Percentiles rank a stretch among this genome's conserved stretches.
Conservation (phyloP, 768 basidiomycete genomes). For the Pisolithus tinctorius region DNA sequence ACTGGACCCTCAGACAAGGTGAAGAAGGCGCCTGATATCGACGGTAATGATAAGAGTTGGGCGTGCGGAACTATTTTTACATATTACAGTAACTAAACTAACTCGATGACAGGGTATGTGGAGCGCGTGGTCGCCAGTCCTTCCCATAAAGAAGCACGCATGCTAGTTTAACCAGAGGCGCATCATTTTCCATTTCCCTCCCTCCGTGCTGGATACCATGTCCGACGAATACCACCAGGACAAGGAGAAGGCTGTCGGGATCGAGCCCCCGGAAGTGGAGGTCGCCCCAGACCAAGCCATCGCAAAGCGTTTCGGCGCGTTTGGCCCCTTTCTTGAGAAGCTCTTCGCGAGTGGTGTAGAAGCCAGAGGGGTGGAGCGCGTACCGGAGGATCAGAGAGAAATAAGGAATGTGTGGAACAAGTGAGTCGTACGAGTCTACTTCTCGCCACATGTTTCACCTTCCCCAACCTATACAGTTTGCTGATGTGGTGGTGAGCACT, state of each 20-base stretch:
- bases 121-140: too few relatives aligned
- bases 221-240: constrained; percentile 6
- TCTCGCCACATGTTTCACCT: not conserved
- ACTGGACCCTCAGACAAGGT: too few relatives aligned
- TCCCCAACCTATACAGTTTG: constrained; percentile 22
- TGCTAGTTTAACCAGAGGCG: too few relatives aligned
- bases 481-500: constrained; percentile 38
- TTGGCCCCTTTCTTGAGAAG: constrained; percentile 28
- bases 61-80: too few relatives aligned
- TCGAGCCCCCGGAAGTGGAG: constrained; percentile 10
- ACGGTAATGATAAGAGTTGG: too few relatives aligned
- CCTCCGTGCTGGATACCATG: not conserved
- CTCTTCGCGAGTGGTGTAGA: constrained; percentile 46
- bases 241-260: constrained; percentile 11
- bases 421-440: constrained; percentile 16
- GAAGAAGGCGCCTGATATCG: too few relatives aligned
- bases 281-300: constrained; percentile 23
- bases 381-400: constrained; percentile 43
- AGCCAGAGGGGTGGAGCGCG: constrained; percentile 48
- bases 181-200: not conserved
- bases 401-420: constrained; percentile 40
- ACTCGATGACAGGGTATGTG: too few relatives aligned
- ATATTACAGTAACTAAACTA: too few relatives aligned
- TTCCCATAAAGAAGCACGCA: too few relatives aligned
- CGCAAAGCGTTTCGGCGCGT: constrained; percentile 22